phyloP scores from a whole-genome alignment of 257 asterid genomes.

The Solanum neorickii region DNA sequence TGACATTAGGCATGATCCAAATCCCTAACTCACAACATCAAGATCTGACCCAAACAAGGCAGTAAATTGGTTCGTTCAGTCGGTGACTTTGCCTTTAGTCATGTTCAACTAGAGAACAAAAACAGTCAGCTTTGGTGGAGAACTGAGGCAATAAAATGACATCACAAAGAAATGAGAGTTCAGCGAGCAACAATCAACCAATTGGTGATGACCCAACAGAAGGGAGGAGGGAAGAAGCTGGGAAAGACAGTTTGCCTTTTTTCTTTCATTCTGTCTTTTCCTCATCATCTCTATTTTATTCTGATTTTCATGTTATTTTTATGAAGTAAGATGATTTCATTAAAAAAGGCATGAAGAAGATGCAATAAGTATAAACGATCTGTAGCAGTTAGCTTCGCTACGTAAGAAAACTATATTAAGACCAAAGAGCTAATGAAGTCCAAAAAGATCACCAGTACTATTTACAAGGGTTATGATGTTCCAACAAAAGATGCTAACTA shows the following conservation, averaged over 20 bases:
- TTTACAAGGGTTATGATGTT: not conserved
- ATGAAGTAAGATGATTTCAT: not conserved
- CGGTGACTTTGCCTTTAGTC: not conserved
- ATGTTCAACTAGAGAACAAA: not conserved
- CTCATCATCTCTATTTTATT: not conserved
- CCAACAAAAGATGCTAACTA: not conserved
- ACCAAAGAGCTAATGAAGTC: not conserved
- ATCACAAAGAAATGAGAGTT: not conserved
- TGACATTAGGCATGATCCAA: not conserved
- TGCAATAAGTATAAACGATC: not conserved
- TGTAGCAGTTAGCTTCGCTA: not conserved
- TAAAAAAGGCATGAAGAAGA: not conserved
- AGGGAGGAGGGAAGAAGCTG: not conserved
- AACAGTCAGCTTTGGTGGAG: not conserved
- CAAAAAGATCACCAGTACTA: not conserved
- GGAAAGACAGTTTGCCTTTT: not conserved
- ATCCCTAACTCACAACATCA: not conserved
- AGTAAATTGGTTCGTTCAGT: not conserved
- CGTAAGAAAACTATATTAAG: not conserved
- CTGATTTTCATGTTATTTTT: not conserved
- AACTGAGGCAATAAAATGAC: not conserved
- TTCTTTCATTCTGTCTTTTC: not conserved
- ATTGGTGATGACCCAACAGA: not conserved
- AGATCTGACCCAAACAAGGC: not conserved
- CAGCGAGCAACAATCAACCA: not conserved